A percentile compares a stretch with the other conserved stretches of the same genome.
phyloP scores from a whole-genome alignment of 2,329 filamentous ascomycete species.

The Hypoxylon sp. region DNA sequence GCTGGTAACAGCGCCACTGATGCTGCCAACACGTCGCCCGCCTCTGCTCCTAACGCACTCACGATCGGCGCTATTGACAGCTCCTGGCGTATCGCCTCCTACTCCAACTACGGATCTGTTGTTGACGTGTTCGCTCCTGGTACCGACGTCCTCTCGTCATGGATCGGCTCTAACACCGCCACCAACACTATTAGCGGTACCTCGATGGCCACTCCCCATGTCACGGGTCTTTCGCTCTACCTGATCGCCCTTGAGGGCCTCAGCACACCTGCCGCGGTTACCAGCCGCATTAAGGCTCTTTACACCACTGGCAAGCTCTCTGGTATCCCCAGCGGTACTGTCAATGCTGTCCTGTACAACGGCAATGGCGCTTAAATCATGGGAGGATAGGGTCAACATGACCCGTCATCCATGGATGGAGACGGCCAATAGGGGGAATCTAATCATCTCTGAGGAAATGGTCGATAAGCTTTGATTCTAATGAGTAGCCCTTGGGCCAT shows the following conservation, averaged over 20 bases:
- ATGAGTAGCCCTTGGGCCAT: slow-evolving; percentile 1
- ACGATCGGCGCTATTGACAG: slow-evolving; percentile 66
- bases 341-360: slow-evolving; percentile 50
- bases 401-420: not conserved
- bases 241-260: slow-evolving; percentile 63
- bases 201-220: slow-evolving; percentile 73
- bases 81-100: slow-evolving; percentile 58
- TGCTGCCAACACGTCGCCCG: slow-evolving; percentile 62
- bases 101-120: slow-evolving; percentile 65
- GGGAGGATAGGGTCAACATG: not conserved
- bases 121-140: slow-evolving; percentile 63
- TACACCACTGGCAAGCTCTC: slow-evolving; percentile 45
- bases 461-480: not conserved
- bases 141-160: slow-evolving; percentile 59
- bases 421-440: slow-evolving; percentile 1
- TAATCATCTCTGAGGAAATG: slow-evolving; percentile 2
- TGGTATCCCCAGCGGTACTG: slow-evolving; percentile 45
- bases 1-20: slow-evolving; percentile 67
- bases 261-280: slow-evolving; percentile 56
- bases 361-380: slow-evolving; percentile 49
- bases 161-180: slow-evolving; percentile 58
- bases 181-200: slow-evolving; percentile 68
- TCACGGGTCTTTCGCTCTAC: slow-evolving; percentile 73
- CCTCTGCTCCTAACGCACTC: slow-evolving; percentile 64
- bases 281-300: slow-evolving; percentile 51